Base-by-base conservation (phyloP, 2,329 filamentous ascomycete genomes). In the Stagonosporopsis chrysanthemi region DNA sequence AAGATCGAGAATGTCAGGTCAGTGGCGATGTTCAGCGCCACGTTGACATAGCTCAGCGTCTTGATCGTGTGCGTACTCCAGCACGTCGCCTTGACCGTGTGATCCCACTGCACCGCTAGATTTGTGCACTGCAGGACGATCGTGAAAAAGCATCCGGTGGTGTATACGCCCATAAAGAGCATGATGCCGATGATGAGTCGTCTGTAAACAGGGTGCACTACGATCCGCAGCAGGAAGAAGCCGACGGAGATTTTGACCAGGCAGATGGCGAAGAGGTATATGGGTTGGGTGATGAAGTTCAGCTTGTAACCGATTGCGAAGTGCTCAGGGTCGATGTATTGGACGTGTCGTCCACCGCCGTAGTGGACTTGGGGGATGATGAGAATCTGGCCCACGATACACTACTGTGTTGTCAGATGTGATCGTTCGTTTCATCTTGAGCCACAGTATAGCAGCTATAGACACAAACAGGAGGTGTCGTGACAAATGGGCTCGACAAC, bases 161-260 rank as follows among this genome's bases (percentile, higher is more conserved):
- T 79, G 56, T 82, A 82, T 19, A 75, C 59, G 8, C 71, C 64
- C 59, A 83, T 73, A 60, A 83, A 81, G 0, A 79, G 69, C 65
- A 83, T 80, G n/a, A 79, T 71, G 2, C 66, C 68, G 58, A 76
- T 78, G 22, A 83, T 75, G 42, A 79, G 74, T 15, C 69, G 67
- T 38, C 76, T 75, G 66, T 80, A 82, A 6, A 70, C 70, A 36
- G 72, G 74, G 12, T 68, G 65, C 19, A 76, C 71, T 15, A 79
- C 78, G 26, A 83, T 69, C 31, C 82, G 74, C 35, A 83, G 74
- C 19, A 84, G 70, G 62, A 83, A 82, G 40, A 80, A 76, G 6
- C 77, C 79, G 29, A 83, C 76, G 0, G 81, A 83, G 9, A 83
- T 69, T 64, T 84, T 84, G 60, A 83, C 77, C 3, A 80, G 62